A percentile compares a stretch with the other conserved stretches of the same genome.
Evolutionary conservation across 2,329 filamentous ascomycete genomes (phyloP).

Genomic region (Bipolaris zeicola): DNA sequence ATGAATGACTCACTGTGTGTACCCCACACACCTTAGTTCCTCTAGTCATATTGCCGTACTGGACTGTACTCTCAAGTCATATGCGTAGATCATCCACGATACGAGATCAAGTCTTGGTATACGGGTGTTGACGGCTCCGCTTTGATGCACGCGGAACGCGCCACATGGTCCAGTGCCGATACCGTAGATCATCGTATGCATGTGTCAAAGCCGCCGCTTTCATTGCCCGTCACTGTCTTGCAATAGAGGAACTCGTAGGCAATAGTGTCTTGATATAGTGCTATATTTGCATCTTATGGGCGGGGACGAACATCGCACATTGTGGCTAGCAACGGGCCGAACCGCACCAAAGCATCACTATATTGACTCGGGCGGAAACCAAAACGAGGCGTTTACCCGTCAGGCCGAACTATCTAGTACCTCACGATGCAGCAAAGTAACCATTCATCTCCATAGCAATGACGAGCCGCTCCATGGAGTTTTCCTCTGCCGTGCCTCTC

Average conservation of each 20-base stretch:
- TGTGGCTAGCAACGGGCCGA: no score
- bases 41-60: no score
- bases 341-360: no score
- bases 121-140: not conserved
- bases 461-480: slow-evolving; percentile 71
- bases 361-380: not conserved
- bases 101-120: not conserved
- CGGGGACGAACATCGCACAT: no score
- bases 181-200: not conserved
- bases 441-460: slow-evolving; percentile 72
- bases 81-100: not conserved
- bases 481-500: slow-evolving; percentile 53
- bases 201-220: no score
- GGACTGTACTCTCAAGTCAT: not conserved
- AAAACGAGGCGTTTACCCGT: not conserved
- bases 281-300: no score
- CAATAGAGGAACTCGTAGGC: no score
- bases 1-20: no score
- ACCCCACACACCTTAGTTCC: no score
- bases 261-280: no score
- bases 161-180: not conserved
- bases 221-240: no score
- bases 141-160: not conserved
- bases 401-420: not conserved
- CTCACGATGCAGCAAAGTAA: slow-evolving; percentile 58